phyloP scores from a whole-genome alignment of 228 moss, liverwort and hornwort genomes.

The Sphagnum magellanicum region DNA sequence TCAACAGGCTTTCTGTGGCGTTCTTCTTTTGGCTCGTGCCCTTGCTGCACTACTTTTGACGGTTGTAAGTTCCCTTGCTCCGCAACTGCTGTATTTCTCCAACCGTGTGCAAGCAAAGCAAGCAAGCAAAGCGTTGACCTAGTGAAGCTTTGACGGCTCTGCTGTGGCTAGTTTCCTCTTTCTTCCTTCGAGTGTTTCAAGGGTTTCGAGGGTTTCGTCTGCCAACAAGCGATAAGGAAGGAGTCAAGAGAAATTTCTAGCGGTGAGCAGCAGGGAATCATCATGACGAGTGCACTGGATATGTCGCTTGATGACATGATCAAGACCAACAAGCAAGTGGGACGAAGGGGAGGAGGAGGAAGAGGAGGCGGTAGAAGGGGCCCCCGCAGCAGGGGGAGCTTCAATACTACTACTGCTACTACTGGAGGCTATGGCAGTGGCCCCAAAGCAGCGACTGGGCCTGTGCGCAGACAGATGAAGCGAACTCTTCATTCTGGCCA shows the following conservation, averaged over 20 bases:
- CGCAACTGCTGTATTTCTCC: too few relatives aligned
- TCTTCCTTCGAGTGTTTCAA: too few relatives aligned
- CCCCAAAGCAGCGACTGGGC: slow-evolving; percentile 61
- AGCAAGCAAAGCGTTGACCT: too few relatives aligned
- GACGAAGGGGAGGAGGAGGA: slow-evolving; percentile 71
- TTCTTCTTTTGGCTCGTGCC: too few relatives aligned
- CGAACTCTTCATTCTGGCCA: slow-evolving; percentile 71
- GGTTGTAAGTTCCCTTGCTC: too few relatives aligned
- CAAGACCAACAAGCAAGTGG: slow-evolving; percentile 96
- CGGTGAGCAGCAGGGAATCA: neutral
- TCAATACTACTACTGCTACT: slow-evolving; percentile 55
- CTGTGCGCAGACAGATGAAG: slow-evolving; percentile 88
- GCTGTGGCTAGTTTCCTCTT: too few relatives aligned
- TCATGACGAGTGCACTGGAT: slow-evolving; percentile 93
- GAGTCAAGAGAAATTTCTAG: neutral
- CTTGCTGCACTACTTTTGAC: too few relatives aligned
- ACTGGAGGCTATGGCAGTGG: slow-evolving; percentile 73
- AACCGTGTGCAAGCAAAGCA: too few relatives aligned
- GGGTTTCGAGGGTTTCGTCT: too few relatives aligned
- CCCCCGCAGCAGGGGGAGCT: slow-evolving; percentile 24
- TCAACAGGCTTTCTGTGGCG: too few relatives aligned
- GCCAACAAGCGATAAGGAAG: too few relatives aligned
- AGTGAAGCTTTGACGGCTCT: too few relatives aligned
- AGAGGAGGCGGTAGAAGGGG: slow-evolving; percentile 11
- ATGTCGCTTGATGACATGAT: slow-evolving; percentile 99